Percentiles rank a stretch among this genome's conserved stretches.
Evolutionary conservation across 495 filamentous ascomycete genomes (phyloP).

Genomic region (Ramalina intermedia): DNA sequence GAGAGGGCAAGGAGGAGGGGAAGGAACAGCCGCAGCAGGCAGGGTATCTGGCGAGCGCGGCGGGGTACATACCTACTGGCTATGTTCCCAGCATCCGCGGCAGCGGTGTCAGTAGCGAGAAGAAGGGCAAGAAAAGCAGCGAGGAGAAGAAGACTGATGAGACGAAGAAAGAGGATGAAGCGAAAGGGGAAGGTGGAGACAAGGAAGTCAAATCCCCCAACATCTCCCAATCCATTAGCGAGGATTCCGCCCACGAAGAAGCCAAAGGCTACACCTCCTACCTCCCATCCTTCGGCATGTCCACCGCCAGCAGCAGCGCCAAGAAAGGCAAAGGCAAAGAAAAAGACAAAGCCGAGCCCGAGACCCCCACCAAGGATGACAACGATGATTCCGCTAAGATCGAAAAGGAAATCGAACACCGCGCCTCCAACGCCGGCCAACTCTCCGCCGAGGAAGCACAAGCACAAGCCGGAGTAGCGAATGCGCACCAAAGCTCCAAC

Average conservation of each 20-base stretch:
- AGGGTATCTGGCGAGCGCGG: slow-evolving; percentile 9
- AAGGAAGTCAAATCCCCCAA: not conserved
- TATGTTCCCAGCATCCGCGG: slow-evolving; percentile 9
- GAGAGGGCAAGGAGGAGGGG: not conserved
- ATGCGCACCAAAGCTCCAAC: not conserved
- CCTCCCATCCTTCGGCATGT: slow-evolving; percentile 9
- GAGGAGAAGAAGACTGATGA: not conserved
- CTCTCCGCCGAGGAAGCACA: not conserved
- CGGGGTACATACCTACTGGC: slow-evolving; percentile 11
- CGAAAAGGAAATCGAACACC: not conserved
- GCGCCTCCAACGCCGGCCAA: not conserved
- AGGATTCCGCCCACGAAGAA: not conserved
- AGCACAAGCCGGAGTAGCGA: not conserved
- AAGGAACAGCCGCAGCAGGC: not conserved
- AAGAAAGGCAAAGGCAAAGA: slow-evolving; percentile 1
- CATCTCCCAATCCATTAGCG: not conserved
- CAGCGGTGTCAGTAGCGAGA: not conserved
- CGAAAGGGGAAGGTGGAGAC: not conserved
- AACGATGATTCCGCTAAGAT: not conserved
- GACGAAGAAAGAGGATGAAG: too few relatives aligned
- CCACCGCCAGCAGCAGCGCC: not conserved
- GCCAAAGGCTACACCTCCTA: slow-evolving; percentile 7
- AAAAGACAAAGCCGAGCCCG: not conserved
- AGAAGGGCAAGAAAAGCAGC: too few relatives aligned
- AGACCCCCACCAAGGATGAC: not conserved